Evolutionary conservation across 805 yeast species (phyloP).

Genomic region (Cyberlindnera lachancei): DNA sequence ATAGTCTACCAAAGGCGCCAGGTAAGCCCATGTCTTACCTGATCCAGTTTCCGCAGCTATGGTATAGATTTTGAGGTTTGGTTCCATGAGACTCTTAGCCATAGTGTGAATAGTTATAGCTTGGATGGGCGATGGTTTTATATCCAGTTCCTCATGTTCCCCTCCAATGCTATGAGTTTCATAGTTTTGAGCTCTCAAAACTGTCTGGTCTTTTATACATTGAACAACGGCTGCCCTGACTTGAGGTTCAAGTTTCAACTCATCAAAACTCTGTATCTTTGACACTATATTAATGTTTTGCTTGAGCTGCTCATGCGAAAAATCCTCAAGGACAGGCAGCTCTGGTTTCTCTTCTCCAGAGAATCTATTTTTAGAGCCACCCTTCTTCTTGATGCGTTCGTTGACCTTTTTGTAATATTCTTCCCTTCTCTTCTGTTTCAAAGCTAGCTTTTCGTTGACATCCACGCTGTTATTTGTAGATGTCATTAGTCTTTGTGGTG

Average conservation of each 20-base stretch:
- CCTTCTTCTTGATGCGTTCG: conserved; percentile 1
- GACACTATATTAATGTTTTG: conserved; percentile 33
- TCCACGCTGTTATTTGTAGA: too few relatives aligned
- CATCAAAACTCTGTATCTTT: conserved; percentile 57
- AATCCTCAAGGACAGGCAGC: conserved; percentile 17
- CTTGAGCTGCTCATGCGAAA: conserved; percentile 25
- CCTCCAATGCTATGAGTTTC: conserved; percentile 7
- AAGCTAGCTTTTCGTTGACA: too few relatives aligned
- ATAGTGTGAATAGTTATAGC: conserved; percentile 51
- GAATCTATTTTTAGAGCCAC: too few relatives aligned
- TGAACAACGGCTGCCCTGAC: conserved; percentile 54
- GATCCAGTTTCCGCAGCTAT: conserved; percentile 97
- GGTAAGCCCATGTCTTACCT: conserved; percentile 91
- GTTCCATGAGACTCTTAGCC: conserved; percentile 26
- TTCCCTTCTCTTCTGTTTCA: too few relatives aligned
- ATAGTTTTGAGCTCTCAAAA: conserved; percentile 25
- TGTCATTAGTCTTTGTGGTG: too few relatives aligned
- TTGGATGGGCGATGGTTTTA: conserved; percentile 74
- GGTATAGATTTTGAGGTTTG: conserved; percentile 52
- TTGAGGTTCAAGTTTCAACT: conserved; percentile 56
- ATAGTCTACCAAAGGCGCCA: conserved; percentile 67
- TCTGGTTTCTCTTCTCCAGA: too few relatives aligned
- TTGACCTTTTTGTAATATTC: conserved; percentile 1
- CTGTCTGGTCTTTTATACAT: conserved; percentile 43
- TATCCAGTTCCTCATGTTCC: conserved; percentile 8